Conservation (phyloP, 352 stramenopile species). For the Pythium pyrilobum region DNA sequence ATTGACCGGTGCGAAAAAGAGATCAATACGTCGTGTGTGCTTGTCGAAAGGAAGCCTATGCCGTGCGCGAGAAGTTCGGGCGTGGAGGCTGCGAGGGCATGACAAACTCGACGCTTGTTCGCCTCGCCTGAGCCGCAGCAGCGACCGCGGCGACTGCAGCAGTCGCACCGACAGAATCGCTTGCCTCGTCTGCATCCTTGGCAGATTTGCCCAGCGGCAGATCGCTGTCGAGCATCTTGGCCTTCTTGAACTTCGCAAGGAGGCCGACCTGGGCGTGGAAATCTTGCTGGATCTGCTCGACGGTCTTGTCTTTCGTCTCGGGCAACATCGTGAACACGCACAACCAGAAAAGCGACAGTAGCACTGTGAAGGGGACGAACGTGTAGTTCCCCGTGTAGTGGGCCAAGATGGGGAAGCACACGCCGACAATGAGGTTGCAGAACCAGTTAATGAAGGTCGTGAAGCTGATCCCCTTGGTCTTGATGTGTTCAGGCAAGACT, state of each 20-base stretch:
- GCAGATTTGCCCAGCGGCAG: background rate
- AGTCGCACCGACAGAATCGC: background rate
- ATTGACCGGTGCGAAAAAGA: background rate
- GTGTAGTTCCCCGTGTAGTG: conserved; percentile 28
- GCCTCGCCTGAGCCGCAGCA: background rate
- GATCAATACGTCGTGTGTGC: background rate
- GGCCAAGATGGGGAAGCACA: conserved; percentile 29
- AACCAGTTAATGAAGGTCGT: conserved; percentile 36
- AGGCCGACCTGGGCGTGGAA: conserved; percentile 24
- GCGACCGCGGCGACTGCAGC: background rate
- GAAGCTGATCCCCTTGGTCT: conserved; percentile 29
- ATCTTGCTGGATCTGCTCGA: conserved; percentile 37
- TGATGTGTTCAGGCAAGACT: conserved; percentile 37
- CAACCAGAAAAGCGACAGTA: conserved; percentile 31
- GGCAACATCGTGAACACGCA: conserved; percentile 32
- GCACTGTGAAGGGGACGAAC: conserved; percentile 30
- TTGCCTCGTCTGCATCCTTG: background rate
- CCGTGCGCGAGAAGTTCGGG: conserved; percentile 15
- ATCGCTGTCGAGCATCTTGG: conserved; percentile 19
- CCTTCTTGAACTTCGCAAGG: conserved; percentile 28
- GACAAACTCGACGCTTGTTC: conserved; percentile 15
- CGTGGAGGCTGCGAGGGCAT: conserved; percentile 13
- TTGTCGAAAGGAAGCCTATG: background rate
- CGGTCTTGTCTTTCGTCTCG: conserved; percentile 32
- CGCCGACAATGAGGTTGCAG: conserved; percentile 30